A percentile compares a stretch with the other conserved stretches of the same genome.
Evolutionary conservation across 2,329 filamentous ascomycete species (phyloP).

Genomic region (Penicillium sp.): DNA sequence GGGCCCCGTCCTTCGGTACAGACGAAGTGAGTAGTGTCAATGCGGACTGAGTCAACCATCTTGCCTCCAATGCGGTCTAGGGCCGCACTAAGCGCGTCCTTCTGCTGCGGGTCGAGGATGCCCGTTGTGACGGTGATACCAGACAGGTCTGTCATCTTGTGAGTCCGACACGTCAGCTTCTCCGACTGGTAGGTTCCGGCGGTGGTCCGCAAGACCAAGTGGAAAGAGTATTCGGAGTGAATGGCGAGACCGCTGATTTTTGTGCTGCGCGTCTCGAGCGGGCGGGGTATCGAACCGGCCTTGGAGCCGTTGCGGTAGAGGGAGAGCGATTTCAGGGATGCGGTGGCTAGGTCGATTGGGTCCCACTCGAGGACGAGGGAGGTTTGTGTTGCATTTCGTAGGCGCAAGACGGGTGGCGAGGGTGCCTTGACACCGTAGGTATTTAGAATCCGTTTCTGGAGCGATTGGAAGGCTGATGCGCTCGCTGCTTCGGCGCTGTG

Average conservation of each 20-base stretch:
- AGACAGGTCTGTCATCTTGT: constrained; percentile 97
- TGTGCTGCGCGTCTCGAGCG: constrained; percentile 82
- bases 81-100: constrained; percentile 69
- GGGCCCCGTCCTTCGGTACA: constrained; percentile 88
- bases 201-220: constrained; percentile 83
- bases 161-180: constrained; percentile 79
- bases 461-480: constrained; percentile 69
- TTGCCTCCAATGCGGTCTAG: constrained; percentile 89
- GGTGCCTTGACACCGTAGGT: constrained; percentile 82
- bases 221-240: constrained; percentile 93
- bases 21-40: constrained; percentile 98
- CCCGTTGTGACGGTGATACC: constrained; percentile 94
- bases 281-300: constrained; percentile 87
- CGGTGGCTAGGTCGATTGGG: constrained; percentile 85
- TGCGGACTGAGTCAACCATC: constrained; percentile 81
- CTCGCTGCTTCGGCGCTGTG: constrained; percentile 69
- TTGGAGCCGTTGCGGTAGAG: constrained; percentile 96
- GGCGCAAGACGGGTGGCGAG: constrained; percentile 72
- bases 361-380: constrained; percentile 98
- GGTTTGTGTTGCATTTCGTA: constrained; percentile 97
- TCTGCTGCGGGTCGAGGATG: constrained; percentile 68
- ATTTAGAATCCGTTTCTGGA: constrained; percentile 85
- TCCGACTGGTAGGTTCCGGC: constrained; percentile 84
- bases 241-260: constrained; percentile 97
- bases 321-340: constrained; percentile 81